phyloP scores from a whole-genome alignment of 140 eudicot genomes.

The Eryngium alpinum region DNA sequence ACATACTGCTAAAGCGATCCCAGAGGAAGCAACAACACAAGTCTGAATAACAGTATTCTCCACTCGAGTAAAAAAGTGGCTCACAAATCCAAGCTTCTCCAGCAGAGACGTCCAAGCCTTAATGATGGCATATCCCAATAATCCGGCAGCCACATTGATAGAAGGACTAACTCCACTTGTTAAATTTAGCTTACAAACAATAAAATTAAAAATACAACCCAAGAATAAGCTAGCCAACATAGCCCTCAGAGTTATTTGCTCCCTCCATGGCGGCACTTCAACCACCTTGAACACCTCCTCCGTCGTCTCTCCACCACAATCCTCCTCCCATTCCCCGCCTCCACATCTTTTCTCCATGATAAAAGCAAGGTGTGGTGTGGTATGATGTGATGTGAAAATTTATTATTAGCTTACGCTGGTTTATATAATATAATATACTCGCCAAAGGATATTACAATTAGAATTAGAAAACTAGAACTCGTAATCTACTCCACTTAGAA shows the following conservation, averaged over 20 bases:
- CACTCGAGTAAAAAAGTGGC: slow-evolving; percentile 64
- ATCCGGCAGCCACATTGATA: slow-evolving; percentile 64
- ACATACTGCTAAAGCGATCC: slow-evolving; percentile 72
- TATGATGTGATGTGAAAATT: too few relatives aligned
- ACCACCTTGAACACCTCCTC: slow-evolving; percentile 38
- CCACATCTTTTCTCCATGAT: too few relatives aligned
- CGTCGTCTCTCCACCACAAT: slow-evolving; percentile 2
- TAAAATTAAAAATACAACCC: slow-evolving; percentile 50
- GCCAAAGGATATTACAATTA: too few relatives aligned
- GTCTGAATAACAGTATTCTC: slow-evolving; percentile 80
- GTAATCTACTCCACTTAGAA: too few relatives aligned
- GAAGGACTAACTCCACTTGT: slow-evolving; percentile 77
- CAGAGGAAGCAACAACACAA: slow-evolving; percentile 68
- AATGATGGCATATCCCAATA: slow-evolving; percentile 51
- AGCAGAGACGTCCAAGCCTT: slow-evolving; percentile 35
- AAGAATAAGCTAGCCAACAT: slow-evolving; percentile 30
- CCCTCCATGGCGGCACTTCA: slow-evolving; percentile 54
- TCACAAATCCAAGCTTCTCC: slow-evolving; percentile 37
- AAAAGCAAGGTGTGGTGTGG: too few relatives aligned
- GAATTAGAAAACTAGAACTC: too few relatives aligned
- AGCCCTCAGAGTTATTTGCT: slow-evolving; percentile 54
- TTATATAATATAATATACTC: too few relatives aligned
- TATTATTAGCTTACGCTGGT: too few relatives aligned
- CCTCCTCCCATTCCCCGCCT: too few relatives aligned
- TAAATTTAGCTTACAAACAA: slow-evolving; percentile 53